Conservation (phyloP, 257 asterid species). For the Thymus mandschuricus region DNA sequence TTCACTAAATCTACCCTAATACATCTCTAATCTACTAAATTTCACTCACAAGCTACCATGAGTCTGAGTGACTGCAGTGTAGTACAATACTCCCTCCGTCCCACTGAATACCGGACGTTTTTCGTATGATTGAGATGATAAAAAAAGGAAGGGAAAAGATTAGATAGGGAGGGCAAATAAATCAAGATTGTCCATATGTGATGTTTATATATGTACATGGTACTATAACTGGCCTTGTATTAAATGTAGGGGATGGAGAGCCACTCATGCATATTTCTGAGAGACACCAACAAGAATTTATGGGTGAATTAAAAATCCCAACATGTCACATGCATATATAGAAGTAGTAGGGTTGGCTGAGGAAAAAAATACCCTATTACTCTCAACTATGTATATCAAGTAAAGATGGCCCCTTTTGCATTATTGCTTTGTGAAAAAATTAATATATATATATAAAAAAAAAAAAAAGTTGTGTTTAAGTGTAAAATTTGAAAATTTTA, state of each 20-base stretch:
- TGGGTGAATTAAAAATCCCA: conserved; percentile 32
- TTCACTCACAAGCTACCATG: not conserved
- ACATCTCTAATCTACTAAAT: not conserved
- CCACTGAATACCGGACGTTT: no score
- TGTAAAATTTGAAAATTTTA: not conserved
- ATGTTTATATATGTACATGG: conserved; percentile 10
- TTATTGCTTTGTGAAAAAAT: conserved; percentile 19
- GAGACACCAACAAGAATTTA: conserved; percentile 25
- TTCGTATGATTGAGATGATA: not conserved
- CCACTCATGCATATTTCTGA: conserved; percentile 21
- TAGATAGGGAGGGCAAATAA: not conserved
- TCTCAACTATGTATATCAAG: not conserved
- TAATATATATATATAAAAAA: no score
- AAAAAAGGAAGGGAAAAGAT: not conserved
- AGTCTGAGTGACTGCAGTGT: not conserved
- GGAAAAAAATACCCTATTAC: not conserved
- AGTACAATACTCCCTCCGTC: no score
- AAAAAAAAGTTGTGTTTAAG: not conserved
- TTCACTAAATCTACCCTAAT: conserved; percentile 9
- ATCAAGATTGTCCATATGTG: not conserved
- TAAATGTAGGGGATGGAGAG: conserved; percentile 15
- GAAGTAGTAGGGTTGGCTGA: conserved; percentile 20
- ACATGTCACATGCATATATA: conserved; percentile 36
- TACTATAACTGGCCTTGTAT: conserved; percentile 8
- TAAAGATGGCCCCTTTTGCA: conserved; percentile 16